These are phyloP conservation scores for Solanum hybrid DNA, from an alignment of 305 asterid genomes.

Conservation along the genomic window DNA sequence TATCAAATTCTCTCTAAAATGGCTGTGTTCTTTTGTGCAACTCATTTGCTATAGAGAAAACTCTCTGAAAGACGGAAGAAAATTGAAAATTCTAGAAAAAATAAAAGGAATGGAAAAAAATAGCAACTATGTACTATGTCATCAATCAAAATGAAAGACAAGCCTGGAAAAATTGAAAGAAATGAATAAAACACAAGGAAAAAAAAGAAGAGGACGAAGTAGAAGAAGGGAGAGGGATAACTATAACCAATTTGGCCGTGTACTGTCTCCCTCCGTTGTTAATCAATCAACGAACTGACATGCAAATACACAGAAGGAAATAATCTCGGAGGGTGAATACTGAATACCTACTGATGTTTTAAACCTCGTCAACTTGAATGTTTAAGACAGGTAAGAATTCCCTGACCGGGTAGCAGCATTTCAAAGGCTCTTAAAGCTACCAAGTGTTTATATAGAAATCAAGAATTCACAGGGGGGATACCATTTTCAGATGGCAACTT, in stretches of 20 bases:
- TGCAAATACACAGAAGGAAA: not conserved
- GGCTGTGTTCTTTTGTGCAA: not conserved
- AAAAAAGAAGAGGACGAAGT: not conserved
- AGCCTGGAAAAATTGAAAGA: not conserved
- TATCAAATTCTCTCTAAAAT: not conserved
- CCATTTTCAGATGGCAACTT: constrained; percentile 16
- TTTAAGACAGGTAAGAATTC: not conserved
- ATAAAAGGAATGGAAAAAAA: not conserved
- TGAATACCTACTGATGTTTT: not conserved
- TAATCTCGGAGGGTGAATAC: constrained; percentile 4
- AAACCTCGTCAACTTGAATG: constrained; percentile 2
- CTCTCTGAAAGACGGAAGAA: not conserved
- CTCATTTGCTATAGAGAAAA: not conserved
- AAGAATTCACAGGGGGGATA: constrained; percentile 6
- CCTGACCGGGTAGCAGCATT: constrained; percentile 8
- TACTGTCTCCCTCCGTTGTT: constrained; percentile 8
- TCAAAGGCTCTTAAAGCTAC: constrained; percentile 7
- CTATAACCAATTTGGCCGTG: constrained; percentile 9
- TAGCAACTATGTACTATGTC: not conserved
- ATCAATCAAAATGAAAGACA: not conserved
- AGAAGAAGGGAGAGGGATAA: not conserved
- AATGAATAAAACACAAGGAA: not conserved
- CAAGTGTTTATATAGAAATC: not conserved
- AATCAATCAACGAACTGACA: constrained; percentile 15
- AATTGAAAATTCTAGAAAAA: not conserved